Conservation (phyloP, 2,329 filamentous ascomycete genomes). For the Zasmidium cellare region DNA sequence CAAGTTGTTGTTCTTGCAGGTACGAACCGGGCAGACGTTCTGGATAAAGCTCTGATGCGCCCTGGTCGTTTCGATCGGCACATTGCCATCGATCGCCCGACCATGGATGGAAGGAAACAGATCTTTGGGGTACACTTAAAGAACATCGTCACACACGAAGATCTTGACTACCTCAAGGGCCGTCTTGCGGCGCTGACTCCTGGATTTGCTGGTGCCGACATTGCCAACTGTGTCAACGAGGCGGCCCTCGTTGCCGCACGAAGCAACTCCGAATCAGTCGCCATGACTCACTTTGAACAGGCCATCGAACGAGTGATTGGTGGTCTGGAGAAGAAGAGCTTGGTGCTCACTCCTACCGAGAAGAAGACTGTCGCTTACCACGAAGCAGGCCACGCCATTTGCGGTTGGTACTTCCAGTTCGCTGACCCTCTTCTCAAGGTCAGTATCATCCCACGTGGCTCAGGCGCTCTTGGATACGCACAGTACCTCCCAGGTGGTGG, state of each 20-base stretch:
- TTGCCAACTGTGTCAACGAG: conserved; percentile 98
- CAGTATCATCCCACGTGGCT: conserved; percentile 94
- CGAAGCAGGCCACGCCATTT: conserved; percentile 96
- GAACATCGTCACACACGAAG: conserved; percentile 91
- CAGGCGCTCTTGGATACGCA: conserved; percentile 90
- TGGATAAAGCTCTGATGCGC: conserved; percentile 94
- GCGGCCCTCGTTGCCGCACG: conserved; percentile 92
- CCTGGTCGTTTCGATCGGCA: conserved; percentile 96
- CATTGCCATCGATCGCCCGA: conserved; percentile 90
- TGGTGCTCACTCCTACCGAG: conserved; percentile 89
- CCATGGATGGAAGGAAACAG: conserved; percentile 93
- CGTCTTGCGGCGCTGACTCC: conserved; percentile 89
- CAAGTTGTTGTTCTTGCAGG: conserved; percentile 96
- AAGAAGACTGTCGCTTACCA: conserved; percentile 97
- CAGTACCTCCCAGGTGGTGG: conserved; percentile 93
- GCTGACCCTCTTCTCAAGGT: conserved; percentile 98
- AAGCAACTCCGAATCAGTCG: conserved; percentile 74
- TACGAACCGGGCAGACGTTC: conserved; percentile 91
- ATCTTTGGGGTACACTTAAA: conserved; percentile 94
- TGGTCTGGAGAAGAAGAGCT: conserved; percentile 93
- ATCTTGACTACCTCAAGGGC: conserved; percentile 83
- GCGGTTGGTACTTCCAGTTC: conserved; percentile 94
- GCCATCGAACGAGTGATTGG: conserved; percentile 97
- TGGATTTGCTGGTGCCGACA: conserved; percentile 95
- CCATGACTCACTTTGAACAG: conserved; percentile 91